Base-by-base conservation (phyloP, 805 yeast genomes). In the Kregervanrija delftensis region DNA sequence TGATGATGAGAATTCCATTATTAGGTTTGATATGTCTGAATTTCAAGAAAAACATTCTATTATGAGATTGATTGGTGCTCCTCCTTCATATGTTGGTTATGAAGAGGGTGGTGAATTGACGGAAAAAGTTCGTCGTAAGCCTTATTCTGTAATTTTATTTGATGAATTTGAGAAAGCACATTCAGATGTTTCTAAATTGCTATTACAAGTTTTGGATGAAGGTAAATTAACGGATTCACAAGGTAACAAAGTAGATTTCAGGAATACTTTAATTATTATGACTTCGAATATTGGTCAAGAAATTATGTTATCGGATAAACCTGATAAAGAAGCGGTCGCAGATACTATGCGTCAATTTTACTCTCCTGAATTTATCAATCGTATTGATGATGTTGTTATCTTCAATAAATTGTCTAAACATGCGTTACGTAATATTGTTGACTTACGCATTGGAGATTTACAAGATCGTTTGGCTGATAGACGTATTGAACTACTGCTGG, bases 161-260 rank as follows among this genome's bases (percentile, higher is more conserved):
- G 99, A 91, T 65, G 99, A 91, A 67, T 87, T 91, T 64, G 99
- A 91, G 58, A 91, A 91, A 65, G 98, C 99, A 0, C 98, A 93
- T 63, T 84, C 89, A 2, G 99, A 91, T 65, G 84, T 91, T n/a
- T 81, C 95, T 30, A 93, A 93, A 65, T 73, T 91, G 35, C 69
- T 91, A 40, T 68, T 91, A 48, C 99, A 93, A 65, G 98, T 91
- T 0, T 70, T 91, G 43, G 99, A 91, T 64, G 99, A 91, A 65
- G 99, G 99, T 45, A 79, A 85, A 43, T 73, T 91, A 54, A 91
- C 98, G 0, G 99, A 91, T 61, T 84, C 96, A 2, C 96, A 89
- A 58, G 99, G 99, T 30, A 86, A 89, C 48, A 85, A 83, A 53
- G 88, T 93, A 40, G 97, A 93, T 63, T 91, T 91, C 78, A 79